phyloP scores from a whole-genome alignment of 1,284 basidiomycete genomes.

The Trichosporon faecale region DNA sequence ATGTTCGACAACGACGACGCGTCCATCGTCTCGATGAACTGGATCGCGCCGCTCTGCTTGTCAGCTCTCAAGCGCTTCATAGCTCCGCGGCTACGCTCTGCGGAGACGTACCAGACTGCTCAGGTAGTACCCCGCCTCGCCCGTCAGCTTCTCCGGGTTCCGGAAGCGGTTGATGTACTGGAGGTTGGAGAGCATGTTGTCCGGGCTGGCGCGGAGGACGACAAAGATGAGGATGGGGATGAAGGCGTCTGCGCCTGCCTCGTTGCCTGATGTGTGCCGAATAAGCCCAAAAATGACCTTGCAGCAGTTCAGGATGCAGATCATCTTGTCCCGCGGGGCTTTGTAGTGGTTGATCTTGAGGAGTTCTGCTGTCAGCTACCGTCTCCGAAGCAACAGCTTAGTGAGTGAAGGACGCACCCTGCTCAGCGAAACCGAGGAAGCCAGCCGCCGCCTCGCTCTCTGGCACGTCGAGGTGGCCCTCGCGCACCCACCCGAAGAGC shows the following conservation, averaged over 20 bases:
- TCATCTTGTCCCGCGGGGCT: constrained; percentile 94
- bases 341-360: constrained; percentile 98
- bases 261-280: constrained; percentile 67
- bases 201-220: constrained; percentile 88
- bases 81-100: background rate
- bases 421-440: constrained; percentile 89
- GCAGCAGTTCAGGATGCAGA: constrained; percentile 96
- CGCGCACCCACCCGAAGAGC: constrained; percentile 85
- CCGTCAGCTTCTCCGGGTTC: constrained; percentile 81
- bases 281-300: constrained; percentile 98
- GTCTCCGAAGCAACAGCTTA: no score
- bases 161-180: constrained; percentile 97
- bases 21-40: constrained; percentile 97
- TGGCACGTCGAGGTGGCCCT: constrained; percentile 79
- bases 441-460: constrained; percentile 59
- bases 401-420: constrained; percentile 59
- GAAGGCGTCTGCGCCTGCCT: constrained; percentile 80
- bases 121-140: constrained; percentile 95
- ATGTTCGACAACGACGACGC: constrained; percentile 88
- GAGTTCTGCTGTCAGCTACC: constrained; percentile 60
- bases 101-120: constrained; percentile 68
- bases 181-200: constrained; percentile 88
- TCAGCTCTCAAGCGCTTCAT: constrained; percentile 48
- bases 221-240: constrained; percentile 93
- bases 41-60: constrained; percentile 70